Conservation (phyloP, 331 rosid genomes). For the Saraca asoca region DNA sequence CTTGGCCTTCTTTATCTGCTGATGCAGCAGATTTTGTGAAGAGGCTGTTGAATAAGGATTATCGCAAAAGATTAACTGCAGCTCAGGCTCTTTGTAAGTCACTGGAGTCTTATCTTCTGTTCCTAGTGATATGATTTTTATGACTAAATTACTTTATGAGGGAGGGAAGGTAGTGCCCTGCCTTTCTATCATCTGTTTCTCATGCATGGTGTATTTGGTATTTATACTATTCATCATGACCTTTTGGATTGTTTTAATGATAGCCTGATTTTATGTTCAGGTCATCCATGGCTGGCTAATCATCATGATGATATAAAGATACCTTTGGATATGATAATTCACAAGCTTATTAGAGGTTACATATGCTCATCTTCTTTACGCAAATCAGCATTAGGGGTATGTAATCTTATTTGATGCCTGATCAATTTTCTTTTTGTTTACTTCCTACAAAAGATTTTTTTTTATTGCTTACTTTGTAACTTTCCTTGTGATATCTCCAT, state of each 20-base stretch:
- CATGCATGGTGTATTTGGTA: constrained; percentile 1
- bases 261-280: constrained; percentile 43
- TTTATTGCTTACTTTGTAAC: constrained; percentile 3
- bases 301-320: constrained; percentile 54
- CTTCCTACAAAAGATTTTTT: no score
- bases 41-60: constrained; percentile 79
- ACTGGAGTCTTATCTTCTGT: neutral
- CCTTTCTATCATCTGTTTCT: constrained; percentile 35
- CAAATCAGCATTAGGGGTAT: constrained; percentile 73
- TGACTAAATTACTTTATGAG: neutral
- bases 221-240: constrained; percentile 20
- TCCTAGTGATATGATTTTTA: neutral
- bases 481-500: constrained; percentile 9
- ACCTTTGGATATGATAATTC: constrained; percentile 74
- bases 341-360: constrained; percentile 64
- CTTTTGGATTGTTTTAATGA: constrained; percentile 29
- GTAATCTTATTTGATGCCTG: constrained; percentile 22
- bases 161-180: constrained; percentile 14
- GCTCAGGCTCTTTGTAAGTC: constrained; percentile 78
- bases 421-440: neutral
- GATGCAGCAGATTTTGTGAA: constrained; percentile 86
- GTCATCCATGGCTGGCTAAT: constrained; percentile 84
- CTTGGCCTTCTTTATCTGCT: constrained; percentile 84
- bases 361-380: constrained; percentile 67
- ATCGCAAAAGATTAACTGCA: constrained; percentile 78